These are phyloP conservation scores for Leptographium galeiforme DNA, from an alignment of 2,329 filamentous ascomycete genomes.

Conservation along the genomic window DNA sequence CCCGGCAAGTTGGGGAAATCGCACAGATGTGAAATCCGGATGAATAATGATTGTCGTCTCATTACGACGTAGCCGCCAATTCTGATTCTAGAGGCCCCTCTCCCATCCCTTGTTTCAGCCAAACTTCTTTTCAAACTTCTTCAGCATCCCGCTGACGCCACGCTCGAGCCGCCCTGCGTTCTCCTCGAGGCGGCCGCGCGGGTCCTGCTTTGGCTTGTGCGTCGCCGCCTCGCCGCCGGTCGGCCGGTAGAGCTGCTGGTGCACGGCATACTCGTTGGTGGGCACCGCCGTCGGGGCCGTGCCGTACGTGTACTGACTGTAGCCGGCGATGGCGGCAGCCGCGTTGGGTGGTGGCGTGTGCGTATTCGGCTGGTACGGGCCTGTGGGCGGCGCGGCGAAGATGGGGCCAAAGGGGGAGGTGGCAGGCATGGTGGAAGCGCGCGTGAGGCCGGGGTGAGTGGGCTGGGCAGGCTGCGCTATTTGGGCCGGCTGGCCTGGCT, in stretches of 20 bases:
- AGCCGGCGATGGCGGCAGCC: slow-evolving; percentile 32
- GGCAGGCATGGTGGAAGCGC: slow-evolving; percentile 36
- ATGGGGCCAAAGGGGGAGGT: slow-evolving; percentile 19
- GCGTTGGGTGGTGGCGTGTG: slow-evolving; percentile 9
- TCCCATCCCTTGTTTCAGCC: slow-evolving; percentile 19
- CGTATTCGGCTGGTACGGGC: slow-evolving; percentile 8
- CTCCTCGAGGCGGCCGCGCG: slow-evolving; percentile 45
- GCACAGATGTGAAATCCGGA: too few species aligned
- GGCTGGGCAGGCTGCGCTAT: slow-evolving; percentile 16
- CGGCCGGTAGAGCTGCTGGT: slow-evolving; percentile 57
- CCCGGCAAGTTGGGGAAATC: too few species aligned
- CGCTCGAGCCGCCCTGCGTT: slow-evolving; percentile 54
- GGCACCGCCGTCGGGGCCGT: slow-evolving; percentile 12
- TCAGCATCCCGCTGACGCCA: slow-evolving; percentile 57
- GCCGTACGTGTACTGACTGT: slow-evolving; percentile 37
- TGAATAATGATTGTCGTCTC: background rate
- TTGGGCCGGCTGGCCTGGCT: too few species aligned
- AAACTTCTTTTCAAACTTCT: slow-evolving; percentile 69
- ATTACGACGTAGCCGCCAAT: background rate
- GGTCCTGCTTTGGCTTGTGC: slow-evolving; percentile 31
- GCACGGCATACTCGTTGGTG: slow-evolving; percentile 40
- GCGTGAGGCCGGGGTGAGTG: slow-evolving; percentile 26
- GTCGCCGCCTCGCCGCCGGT: slow-evolving; percentile 42
- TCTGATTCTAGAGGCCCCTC: background rate
- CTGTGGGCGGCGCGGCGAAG: background rate